Evolutionary conservation across 768 basidiomycete genomes (phyloP).

Genomic region (Boletus speciosus): DNA sequence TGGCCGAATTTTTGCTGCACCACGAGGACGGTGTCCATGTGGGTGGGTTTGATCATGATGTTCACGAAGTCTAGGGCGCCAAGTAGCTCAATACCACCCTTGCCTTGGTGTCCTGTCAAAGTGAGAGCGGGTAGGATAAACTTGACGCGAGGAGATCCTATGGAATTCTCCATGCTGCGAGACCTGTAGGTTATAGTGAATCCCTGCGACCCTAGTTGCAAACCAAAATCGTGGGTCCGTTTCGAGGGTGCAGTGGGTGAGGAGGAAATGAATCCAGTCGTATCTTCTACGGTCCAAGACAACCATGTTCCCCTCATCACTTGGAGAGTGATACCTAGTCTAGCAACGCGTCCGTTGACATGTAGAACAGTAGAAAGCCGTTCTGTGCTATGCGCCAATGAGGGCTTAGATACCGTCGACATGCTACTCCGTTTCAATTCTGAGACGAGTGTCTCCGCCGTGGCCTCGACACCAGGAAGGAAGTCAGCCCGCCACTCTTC

Average conservation of each 20-base stretch:
- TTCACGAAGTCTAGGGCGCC: slow-evolving; percentile 66
- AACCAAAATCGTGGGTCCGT: slow-evolving; percentile 50
- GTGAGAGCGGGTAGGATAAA: slow-evolving; percentile 65
- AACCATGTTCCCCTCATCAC: slow-evolving; percentile 90
- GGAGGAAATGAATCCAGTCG: slow-evolving; percentile 45
- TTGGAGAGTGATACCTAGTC: slow-evolving; percentile 62
- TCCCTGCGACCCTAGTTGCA: slow-evolving; percentile 59
- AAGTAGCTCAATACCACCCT: slow-evolving; percentile 45
- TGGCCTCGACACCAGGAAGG: slow-evolving; percentile 68
- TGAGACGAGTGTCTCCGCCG: slow-evolving; percentile 58
- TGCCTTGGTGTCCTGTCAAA: slow-evolving; percentile 56
- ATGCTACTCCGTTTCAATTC: slow-evolving; percentile 51
- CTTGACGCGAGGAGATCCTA: slow-evolving; percentile 50
- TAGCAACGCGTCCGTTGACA: slow-evolving; percentile 49
- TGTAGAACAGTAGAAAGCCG: slow-evolving; percentile 34
- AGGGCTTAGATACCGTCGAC: slow-evolving; percentile 31
- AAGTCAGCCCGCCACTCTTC: slow-evolving; percentile 84
- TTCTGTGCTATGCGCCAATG: slow-evolving; percentile 20
- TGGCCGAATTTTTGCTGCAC: slow-evolving; percentile 89
- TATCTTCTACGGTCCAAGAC: slow-evolving; percentile 63
- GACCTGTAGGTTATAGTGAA: slow-evolving; percentile 56
- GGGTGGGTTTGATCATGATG: slow-evolving; percentile 71
- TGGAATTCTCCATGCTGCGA: slow-evolving; percentile 30
- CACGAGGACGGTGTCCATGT: slow-evolving; percentile 78
- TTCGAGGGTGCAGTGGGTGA: slow-evolving; percentile 32